These are phyloP conservation scores for Curvularia sp. DNA, from an alignment of 2,329 filamentous ascomycete species.

Conservation along the genomic window DNA sequence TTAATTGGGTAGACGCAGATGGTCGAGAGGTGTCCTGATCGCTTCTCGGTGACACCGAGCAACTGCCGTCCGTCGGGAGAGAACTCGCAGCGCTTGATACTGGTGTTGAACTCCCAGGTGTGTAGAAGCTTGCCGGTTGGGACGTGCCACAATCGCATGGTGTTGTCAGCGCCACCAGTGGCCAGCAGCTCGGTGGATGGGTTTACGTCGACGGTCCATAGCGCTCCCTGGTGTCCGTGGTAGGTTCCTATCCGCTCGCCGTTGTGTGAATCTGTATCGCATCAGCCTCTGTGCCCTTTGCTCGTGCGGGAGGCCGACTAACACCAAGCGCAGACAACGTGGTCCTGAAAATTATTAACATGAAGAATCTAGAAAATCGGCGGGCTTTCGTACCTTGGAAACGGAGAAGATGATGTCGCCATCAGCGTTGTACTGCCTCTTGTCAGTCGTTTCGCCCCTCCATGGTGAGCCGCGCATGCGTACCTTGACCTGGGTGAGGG, in stretches of 20 bases:
- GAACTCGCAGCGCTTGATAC: slow-evolving; percentile 98
- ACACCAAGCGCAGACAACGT: slow-evolving; percentile 94
- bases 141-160: slow-evolving; percentile 95
- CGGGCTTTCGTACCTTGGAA: slow-evolving; percentile 11
- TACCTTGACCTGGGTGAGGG: slow-evolving; percentile 85
- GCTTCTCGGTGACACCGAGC: slow-evolving; percentile 96
- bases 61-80: slow-evolving; percentile 89
- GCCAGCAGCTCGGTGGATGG: slow-evolving; percentile 90
- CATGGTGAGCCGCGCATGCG: slow-evolving; percentile 4
- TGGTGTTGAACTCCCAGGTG: slow-evolving; percentile 96
- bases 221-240: slow-evolving; percentile 93
- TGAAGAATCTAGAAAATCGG: background rate
- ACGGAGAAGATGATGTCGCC: slow-evolving; percentile 97
- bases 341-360: slow-evolving; percentile 61
- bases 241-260: slow-evolving; percentile 95
- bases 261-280: slow-evolving; percentile 74
- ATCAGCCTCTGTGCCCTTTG: slow-evolving; percentile 29
- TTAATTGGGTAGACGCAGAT: slow-evolving; percentile 93
- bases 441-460: slow-evolving; percentile 6
- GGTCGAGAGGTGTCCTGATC: slow-evolving; percentile 93
- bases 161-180: slow-evolving; percentile 97
- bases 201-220: slow-evolving; percentile 98
- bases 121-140: slow-evolving; percentile 92
- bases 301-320: slow-evolving; percentile 24
- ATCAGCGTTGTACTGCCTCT: slow-evolving; percentile 69